Evolutionary conservation across 306 rosid species (phyloP).

Genomic region (Cucumis hystrix): DNA sequence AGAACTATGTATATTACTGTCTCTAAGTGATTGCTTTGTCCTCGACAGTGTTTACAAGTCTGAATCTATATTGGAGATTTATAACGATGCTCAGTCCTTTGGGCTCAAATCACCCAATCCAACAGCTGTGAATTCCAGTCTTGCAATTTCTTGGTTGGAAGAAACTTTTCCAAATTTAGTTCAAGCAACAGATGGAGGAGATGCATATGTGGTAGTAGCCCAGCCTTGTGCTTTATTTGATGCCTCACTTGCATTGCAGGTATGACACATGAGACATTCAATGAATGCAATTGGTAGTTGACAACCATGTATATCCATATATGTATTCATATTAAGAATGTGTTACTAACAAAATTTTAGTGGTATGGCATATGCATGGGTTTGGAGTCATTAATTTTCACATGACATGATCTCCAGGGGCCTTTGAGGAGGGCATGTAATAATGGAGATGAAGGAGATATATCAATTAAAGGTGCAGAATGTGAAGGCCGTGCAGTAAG

Average conservation of each 20-base stretch:
- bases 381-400: not conserved
- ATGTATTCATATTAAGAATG: not conserved
- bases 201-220: conserved; percentile 32
- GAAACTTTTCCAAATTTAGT: conserved; percentile 66
- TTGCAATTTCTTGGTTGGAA: conserved; percentile 93
- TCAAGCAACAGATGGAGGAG: conserved; percentile 37
- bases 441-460: conserved; percentile 36
- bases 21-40: conserved; percentile 12
- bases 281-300: conserved; percentile 7
- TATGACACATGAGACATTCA: conserved; percentile 19
- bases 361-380: not conserved
- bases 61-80: conserved; percentile 67
- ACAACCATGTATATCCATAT: not conserved
- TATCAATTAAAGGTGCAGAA: conserved; percentile 48
- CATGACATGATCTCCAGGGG: conserved; percentile 41
- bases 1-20: not conserved
- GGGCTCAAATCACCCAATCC: conserved; percentile 63
- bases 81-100: conserved; percentile 66
- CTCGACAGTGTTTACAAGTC: conserved; percentile 53
- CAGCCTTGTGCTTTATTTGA: conserved; percentile 75
- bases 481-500: conserved; percentile 78
- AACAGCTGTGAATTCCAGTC: conserved; percentile 47
- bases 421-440: conserved; percentile 63
- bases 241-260: conserved; percentile 83
- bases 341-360: not conserved